phyloP scores from a whole-genome alignment of 2,329 filamentous ascomycete genomes.

The Phialemonium atrogriseum region DNA sequence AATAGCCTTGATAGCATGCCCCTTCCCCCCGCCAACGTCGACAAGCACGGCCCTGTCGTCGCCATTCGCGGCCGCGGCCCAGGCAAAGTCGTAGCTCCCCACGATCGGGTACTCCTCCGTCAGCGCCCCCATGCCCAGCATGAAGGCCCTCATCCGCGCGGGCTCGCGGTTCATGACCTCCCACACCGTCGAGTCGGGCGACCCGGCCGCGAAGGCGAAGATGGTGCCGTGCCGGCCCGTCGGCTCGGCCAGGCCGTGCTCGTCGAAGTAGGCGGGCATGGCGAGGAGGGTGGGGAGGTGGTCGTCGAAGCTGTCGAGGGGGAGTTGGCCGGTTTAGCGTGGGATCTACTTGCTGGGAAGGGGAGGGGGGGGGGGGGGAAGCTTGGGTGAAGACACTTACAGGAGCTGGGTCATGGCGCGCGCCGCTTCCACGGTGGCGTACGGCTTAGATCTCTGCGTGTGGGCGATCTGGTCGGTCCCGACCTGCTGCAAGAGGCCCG shows the following conservation, averaged over 20 bases:
- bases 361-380: conserved; percentile 8
- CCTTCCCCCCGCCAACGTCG: conserved; percentile 22
- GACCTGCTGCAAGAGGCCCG: conserved; percentile 9
- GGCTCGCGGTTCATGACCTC: conserved; percentile 15
- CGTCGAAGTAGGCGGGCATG: conserved; percentile 16
- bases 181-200: conserved; percentile 16
- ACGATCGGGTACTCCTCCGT: conserved; percentile 15
- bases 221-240: conserved; percentile 15
- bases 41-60: conserved; percentile 15
- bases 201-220: conserved; percentile 14
- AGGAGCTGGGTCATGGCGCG: conserved; percentile 6
- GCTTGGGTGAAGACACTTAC: conserved; percentile 8
- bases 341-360: conserved; percentile 3
- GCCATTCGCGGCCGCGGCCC: conserved; percentile 11
- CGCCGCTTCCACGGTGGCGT: conserved; percentile 5
- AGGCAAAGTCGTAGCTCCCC: conserved; percentile 18
- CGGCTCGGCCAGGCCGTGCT: conserved; percentile 17
- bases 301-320: conserved; percentile 9
- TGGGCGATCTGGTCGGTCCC: conserved; percentile 7
- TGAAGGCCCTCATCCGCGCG: conserved; percentile 15
- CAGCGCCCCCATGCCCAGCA: conserved; percentile 17
- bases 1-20: conserved; percentile 18
- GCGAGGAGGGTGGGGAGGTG: conserved; percentile 9
- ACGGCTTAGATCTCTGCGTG: conserved; percentile 9
- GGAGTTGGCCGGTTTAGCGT: background rate